These are phyloP conservation scores for Tolypocladium ovalisporum DNA, from an alignment of 2,329 filamentous ascomycete genomes.

Conservation along the genomic window DNA sequence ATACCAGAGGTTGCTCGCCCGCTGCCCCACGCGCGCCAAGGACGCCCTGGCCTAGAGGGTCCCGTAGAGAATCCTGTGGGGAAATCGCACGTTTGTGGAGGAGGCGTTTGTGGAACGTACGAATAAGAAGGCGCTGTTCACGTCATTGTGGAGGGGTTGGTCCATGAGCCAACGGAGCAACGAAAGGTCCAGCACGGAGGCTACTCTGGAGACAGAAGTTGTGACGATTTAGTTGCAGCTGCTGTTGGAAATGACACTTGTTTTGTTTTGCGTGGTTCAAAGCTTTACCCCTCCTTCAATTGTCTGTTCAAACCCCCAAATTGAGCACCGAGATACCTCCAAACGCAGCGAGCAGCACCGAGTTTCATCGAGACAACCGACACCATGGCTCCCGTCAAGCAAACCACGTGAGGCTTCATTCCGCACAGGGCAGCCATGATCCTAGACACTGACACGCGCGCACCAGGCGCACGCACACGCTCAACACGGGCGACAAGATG, in stretches of 20 bases:
- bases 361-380: neutral
- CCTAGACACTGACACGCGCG: neutral
- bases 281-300: neutral
- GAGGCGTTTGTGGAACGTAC: too few species aligned
- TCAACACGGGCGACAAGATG: conserved; percentile 70
- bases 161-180: neutral
- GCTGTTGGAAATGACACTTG: neutral
- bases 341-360: neutral
- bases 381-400: conserved; percentile 4
- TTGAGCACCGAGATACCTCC: neutral
- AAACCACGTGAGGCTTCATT: conserved; percentile 1
- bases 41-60: too few species aligned
- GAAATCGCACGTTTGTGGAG: neutral
- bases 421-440: neutral
- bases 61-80: neutral
- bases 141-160: neutral
- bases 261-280: too few species aligned
- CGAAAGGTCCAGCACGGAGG: neutral
- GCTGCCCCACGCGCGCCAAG: neutral
- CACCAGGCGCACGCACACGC: conserved; percentile 44
- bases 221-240: neutral
- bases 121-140: neutral
- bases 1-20: neutral
- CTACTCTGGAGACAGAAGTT: neutral
- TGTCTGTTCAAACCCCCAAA: neutral